Evolutionary conservation across 495 filamentous ascomycete species (phyloP).

Genomic region (Evernia prunastri): DNA sequence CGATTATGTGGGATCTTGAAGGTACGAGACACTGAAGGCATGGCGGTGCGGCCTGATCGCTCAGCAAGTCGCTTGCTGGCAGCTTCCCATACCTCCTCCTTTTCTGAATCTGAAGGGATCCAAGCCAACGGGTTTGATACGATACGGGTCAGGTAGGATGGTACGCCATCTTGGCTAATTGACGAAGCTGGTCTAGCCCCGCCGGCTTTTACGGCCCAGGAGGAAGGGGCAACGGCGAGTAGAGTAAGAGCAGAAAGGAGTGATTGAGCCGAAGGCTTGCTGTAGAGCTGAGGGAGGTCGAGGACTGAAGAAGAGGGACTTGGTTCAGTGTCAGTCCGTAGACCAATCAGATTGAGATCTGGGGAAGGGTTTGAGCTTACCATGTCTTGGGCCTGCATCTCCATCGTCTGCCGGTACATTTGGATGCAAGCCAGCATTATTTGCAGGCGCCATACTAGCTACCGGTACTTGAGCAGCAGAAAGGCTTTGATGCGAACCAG

Average conservation of each 20-base stretch:
- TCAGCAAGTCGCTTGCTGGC: conserved; percentile 74
- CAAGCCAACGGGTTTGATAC: conserved; percentile 68
- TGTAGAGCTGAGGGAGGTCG: conserved; percentile 49
- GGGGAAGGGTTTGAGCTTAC: not conserved
- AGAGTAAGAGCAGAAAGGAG: conserved; percentile 41
- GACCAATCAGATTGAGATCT: not conserved
- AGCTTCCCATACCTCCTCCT: conserved; percentile 71
- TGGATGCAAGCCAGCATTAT: not conserved
- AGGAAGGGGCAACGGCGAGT: conserved; percentile 38
- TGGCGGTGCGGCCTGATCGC: conserved; percentile 72
- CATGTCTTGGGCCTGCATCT: conserved; percentile 3
- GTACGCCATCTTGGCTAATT: conserved; percentile 34
- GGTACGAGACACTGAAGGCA: conserved; percentile 67
- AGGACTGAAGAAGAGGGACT: conserved; percentile 34
- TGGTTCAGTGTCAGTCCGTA: conserved; percentile 12
- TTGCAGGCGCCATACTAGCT: not conserved
- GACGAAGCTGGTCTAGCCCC: conserved; percentile 26
- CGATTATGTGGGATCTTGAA: conserved; percentile 57
- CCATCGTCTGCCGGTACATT: not conserved
- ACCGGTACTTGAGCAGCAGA: not conserved
- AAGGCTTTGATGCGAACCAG: not conserved
- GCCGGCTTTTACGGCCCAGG: conserved; percentile 18
- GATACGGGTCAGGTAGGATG: conserved; percentile 66
- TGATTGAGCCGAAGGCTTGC: conserved; percentile 41
- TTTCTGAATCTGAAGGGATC: conserved; percentile 63